Evolutionary conservation across 768 basidiomycete species (phyloP), one percentile per base, ranked within the genome.

Genomic region (Gelatoporia subvermispora): DNA sequence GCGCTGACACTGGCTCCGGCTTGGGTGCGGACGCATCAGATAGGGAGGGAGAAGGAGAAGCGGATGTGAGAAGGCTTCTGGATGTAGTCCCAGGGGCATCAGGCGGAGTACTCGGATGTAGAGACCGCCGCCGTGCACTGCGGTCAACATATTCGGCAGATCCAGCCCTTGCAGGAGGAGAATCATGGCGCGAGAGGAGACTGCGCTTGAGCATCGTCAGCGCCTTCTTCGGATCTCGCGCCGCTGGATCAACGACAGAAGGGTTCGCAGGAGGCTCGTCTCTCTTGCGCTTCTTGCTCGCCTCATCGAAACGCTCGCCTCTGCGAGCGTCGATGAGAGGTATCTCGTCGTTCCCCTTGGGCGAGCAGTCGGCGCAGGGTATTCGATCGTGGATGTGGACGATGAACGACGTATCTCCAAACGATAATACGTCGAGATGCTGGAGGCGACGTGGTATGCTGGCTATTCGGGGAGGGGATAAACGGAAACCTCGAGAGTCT

Each of bases 341-440:
- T 25, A 90, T 79, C 54, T 84, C 78, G 55, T 76, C 72, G 36
- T 68, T 64, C 24, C 61, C 71, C n/a, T 65, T 67, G 17, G 74
- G 70, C 3, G 77, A 72, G 59, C 88, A 91, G 5, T 74, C 74
- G 28, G 67, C 63, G 61, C 88, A 91, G 2, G 85, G 81, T n/a
- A 72, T 64, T 23, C 70, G 70, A 48, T 78, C 72, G 63, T 91
- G 88, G 48, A 88, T 75, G 60, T 91, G 88, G 24, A 84, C 73
- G 34, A 74, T 56, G 60, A 91, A 87, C 3, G 76, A 77, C 7
- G 88, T 89, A 53, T 77, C 78, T 20, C 88, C 88, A 48, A 91
- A 68, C 31, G 77, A 78, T 46, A 91, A 61, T 34, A 61, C 65
- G 63, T 91, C 88, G 48, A 81, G 67, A 65, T 91, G 87, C 39